Evolutionary conservation across 352 stramenopile genomes (phyloP).

Genomic region (Paralagenidium karlingii): DNA sequence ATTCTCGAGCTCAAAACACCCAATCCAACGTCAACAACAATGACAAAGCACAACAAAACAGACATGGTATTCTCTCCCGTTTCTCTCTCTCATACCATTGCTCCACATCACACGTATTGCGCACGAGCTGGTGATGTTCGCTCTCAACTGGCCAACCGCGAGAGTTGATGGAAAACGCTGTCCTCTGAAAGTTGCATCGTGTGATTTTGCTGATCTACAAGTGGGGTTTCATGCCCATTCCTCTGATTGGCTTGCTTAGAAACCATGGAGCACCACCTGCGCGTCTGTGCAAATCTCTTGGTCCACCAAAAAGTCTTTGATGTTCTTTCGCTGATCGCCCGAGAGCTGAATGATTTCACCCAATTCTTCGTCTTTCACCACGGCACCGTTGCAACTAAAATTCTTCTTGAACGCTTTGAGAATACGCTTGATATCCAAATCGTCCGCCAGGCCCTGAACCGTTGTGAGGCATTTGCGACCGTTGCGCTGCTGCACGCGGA

Average conservation of each 20-base stretch:
- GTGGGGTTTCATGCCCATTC: no score
- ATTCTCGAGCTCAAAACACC: no score
- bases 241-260: slow-evolving; percentile 89
- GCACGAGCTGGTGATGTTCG: no score
- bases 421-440: slow-evolving; percentile 98
- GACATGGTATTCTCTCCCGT: no score
- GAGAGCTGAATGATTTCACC: slow-evolving; percentile 99
- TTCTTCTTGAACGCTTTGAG: slow-evolving; percentile 99
- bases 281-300: slow-evolving; percentile 97
- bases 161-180: no score
- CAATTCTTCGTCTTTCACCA: slow-evolving; percentile 97
- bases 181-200: no score
- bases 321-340: slow-evolving; percentile 98
- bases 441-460: slow-evolving; percentile 94
- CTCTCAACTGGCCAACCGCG: no score
- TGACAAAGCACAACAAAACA: no score
- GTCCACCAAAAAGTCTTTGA: slow-evolving; percentile 98
- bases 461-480: slow-evolving; percentile 99
- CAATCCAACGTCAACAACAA: no score
- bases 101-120: no score
- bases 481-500: slow-evolving; percentile 99
- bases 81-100: no score
- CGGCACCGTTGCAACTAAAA: slow-evolving; percentile 99
- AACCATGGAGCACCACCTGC: slow-evolving; percentile 96
- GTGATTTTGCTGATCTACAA: no score